Base-by-base conservation (phyloP, 352 stramenopile species). In the Phytophthora megakarya region DNA sequence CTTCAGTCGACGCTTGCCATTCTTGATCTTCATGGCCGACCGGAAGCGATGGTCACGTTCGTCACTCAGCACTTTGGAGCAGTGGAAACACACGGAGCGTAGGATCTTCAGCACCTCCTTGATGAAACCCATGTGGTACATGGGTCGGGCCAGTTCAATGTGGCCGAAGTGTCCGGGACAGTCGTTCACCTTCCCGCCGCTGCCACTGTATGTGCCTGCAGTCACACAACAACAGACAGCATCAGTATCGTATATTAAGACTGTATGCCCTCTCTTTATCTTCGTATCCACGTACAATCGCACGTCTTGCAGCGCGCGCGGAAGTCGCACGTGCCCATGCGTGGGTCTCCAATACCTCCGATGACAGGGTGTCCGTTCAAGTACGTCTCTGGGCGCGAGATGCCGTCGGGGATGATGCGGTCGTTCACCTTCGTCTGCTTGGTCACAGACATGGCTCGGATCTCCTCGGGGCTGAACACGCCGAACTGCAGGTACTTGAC, bases 151-250 rank as follows among this genome's bases (percentile, higher is more conserved):
- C 30, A 99, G 75, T 67, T 99, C 95, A 71, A 99, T 98, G 82
- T 99, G 98, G 33, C 98, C 98, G 79, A 99, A 99, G 75, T 99
- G 98, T 48, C 98, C 97, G 3, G 97, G 97, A 67, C 98, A 98
- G 65, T 98, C 96, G 60, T 99, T 98, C 67, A 98, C 96, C 50
- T 98, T 97, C 52, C 95, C 82, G 43, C 86, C 89, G 49, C 86
- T 97, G 48, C 89, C 89, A 55, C 88, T 96, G 79, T 97, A 97
- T 16, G 86, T 96, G 65, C 75, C 75, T 84, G 51, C 16, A 62
- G 21, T 22, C 16, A 59, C n/a, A 45, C 8, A 39, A 39, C 19
- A 23, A 65, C 46, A 53, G 30, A 35, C n/a, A 59, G 7, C 21
- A 38, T 63, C n/a, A 72, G 39, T 35, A 50, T 23, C 46, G 4